Percentiles rank a stretch among this genome's conserved stretches.
Evolutionary conservation across 352 stramenopile species (phyloP).

Genomic region (Phytophthora pisi): DNA sequence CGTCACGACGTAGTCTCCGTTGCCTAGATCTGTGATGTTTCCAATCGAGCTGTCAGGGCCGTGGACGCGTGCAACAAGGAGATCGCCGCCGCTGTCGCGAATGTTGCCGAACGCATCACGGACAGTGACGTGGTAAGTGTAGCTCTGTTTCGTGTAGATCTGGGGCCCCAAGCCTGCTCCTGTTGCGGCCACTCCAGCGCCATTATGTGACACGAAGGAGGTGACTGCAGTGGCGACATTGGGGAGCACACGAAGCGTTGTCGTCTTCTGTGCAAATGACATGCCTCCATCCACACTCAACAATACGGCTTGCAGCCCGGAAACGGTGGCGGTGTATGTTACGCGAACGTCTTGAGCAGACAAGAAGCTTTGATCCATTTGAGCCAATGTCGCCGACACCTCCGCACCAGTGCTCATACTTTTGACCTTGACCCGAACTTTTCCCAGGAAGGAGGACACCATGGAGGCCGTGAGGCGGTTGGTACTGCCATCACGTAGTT

Average conservation of each 20-base stretch:
- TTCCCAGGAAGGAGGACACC: slow-evolving; percentile 3
- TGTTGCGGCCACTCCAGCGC: slow-evolving; percentile 2
- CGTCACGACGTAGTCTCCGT: slow-evolving; percentile 49
- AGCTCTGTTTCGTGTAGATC: slow-evolving; percentile 26
- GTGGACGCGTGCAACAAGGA: slow-evolving; percentile 40
- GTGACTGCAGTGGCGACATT: slow-evolving; percentile 40
- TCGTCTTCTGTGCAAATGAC: slow-evolving; percentile 38
- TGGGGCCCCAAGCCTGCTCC: slow-evolving; percentile 37
- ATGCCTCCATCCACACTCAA: slow-evolving; percentile 38
- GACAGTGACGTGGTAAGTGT: slow-evolving; percentile 45
- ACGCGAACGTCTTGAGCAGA: slow-evolving; percentile 16
- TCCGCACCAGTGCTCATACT: slow-evolving; percentile 10
- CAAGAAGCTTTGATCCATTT: slow-evolving; percentile 17
- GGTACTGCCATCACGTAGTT: slow-evolving; percentile 46
- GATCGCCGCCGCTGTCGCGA: slow-evolving; percentile 41
- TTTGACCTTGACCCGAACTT: slow-evolving; percentile 20
- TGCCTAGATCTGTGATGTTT: slow-evolving; percentile 40
- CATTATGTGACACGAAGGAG: slow-evolving; percentile 37
- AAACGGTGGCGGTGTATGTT: slow-evolving; percentile 38
- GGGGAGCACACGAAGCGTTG: slow-evolving; percentile 31
- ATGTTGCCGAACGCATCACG: slow-evolving; percentile 53
- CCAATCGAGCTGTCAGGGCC: slow-evolving; percentile 37
- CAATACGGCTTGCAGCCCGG: slow-evolving; percentile 44
- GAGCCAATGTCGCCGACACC: slow-evolving; percentile 5
- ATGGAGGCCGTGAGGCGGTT: slow-evolving; percentile 32